Conservation (phyloP, 2,329 filamentous ascomycete genomes). For the Microcyclospora pomicola region DNA sequence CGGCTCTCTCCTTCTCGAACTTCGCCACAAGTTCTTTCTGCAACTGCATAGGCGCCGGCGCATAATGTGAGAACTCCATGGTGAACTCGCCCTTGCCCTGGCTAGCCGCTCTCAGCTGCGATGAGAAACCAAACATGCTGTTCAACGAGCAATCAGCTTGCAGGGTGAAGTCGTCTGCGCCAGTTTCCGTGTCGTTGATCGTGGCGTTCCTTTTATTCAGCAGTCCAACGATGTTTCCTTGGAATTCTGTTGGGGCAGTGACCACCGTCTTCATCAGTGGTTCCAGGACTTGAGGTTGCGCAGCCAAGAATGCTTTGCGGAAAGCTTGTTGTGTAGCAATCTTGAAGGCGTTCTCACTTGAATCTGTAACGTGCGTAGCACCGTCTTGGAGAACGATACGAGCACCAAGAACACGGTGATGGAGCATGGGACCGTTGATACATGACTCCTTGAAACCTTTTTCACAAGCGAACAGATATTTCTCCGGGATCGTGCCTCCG, state of each 20-base stretch:
- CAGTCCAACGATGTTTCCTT: constrained; percentile 85
- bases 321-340: constrained; percentile 92
- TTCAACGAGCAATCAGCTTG: constrained; percentile 87
- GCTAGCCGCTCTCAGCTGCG: constrained; percentile 77
- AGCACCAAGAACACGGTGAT: constrained; percentile 81
- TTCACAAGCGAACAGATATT: constrained; percentile 84
- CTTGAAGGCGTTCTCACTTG: constrained; percentile 91
- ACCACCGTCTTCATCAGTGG: constrained; percentile 98
- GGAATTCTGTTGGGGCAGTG: constrained; percentile 91
- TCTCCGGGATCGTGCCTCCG: constrained; percentile 85
- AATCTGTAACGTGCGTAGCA: constrained; percentile 94
- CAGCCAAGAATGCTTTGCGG: constrained; percentile 77
- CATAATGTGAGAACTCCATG: constrained; percentile 98
- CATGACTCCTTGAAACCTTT: constrained; percentile 84
- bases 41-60: constrained; percentile 69
- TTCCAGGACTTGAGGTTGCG: constrained; percentile 73
- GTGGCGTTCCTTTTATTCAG: constrained; percentile 94
- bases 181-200: constrained; percentile 91
- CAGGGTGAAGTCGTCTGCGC: constrained; percentile 84
- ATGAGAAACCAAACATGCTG: constrained; percentile 95
- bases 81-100: constrained; percentile 97
- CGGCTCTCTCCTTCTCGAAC: constrained; percentile 52
- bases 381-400: constrained; percentile 92
- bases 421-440: constrained; percentile 76
- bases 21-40: constrained; percentile 65